phyloP scores from a whole-genome alignment of 2,329 filamentous ascomycete genomes.

The Fusarium sp. region DNA sequence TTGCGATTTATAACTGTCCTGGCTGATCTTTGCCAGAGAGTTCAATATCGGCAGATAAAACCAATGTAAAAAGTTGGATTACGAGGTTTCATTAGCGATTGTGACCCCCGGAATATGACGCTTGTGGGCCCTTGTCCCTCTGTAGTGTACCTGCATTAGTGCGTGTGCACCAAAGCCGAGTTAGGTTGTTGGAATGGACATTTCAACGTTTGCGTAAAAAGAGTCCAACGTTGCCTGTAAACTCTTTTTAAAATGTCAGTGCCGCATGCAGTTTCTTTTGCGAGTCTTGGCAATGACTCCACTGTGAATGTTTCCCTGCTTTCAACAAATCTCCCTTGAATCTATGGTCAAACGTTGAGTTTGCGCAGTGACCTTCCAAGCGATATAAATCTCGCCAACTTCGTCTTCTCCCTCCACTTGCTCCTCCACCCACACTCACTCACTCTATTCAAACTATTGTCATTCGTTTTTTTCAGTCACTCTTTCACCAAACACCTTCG shows the following conservation, averaged over 20 bases:
- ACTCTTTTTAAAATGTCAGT: neutral
- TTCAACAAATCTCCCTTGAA: conserved; percentile 1
- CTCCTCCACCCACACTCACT: neutral
- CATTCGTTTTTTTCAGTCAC: conserved; percentile 10
- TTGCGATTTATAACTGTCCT: neutral
- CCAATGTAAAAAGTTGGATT: neutral
- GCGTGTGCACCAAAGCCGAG: neutral
- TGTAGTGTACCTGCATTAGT: conserved; percentile 34
- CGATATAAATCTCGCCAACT: conserved; percentile 18
- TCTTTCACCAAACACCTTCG: conserved; percentile 1
- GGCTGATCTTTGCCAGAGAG: neutral
- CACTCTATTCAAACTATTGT: conserved; percentile 6
- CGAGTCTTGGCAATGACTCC: conserved; percentile 14
- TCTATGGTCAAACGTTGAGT: neutral
- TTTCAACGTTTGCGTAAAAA: conserved; percentile 1
- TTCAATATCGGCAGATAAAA: conserved; percentile 12
- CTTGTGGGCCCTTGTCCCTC: conserved; percentile 14
- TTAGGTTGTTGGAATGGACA: conserved; percentile 14
- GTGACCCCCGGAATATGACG: conserved; percentile 32
- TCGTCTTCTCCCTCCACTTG: neutral
- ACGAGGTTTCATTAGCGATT: conserved; percentile 30
- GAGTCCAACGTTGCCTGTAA: neutral
- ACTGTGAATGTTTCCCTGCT: conserved; percentile 5
- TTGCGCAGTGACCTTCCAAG: neutral
- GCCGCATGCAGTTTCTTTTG: conserved; percentile 7